phyloP scores from a whole-genome alignment of 2,329 filamentous ascomycete genomes.

The Metarhizium anisopliae region DNA sequence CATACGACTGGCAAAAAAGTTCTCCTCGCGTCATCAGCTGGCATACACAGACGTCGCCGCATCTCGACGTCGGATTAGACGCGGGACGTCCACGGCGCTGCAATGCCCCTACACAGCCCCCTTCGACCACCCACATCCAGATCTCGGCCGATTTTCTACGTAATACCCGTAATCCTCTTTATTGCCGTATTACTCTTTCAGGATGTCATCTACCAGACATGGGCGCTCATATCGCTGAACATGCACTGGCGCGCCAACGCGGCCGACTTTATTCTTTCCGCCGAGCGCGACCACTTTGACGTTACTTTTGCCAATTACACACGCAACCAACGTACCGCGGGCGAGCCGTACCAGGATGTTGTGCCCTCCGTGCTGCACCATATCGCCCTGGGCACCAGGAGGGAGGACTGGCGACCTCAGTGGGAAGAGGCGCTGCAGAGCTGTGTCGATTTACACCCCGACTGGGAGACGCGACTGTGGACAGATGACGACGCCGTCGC shows the following conservation, averaged over 20 bases:
- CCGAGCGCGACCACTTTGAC: conserved; percentile 18
- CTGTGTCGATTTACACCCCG: neutral
- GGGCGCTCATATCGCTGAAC: conserved; percentile 18
- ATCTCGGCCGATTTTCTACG: conserved; percentile 2
- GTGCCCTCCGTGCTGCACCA: neutral
- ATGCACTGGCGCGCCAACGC: conserved; percentile 14
- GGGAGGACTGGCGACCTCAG: neutral
- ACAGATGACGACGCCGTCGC: neutral
- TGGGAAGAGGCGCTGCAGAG: neutral
- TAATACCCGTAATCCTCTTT: conserved; percentile 2
- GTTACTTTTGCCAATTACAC: conserved; percentile 17
- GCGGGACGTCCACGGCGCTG: neutral
- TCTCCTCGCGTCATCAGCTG: neutral
- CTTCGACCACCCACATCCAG: neutral
- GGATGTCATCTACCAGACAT: conserved; percentile 13
- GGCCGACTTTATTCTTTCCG: conserved; percentile 18
- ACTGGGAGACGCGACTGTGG: neutral
- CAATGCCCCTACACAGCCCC: conserved; percentile 1
- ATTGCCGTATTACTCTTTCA: conserved; percentile 7
- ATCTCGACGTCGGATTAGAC: neutral
- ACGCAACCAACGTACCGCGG: neutral
- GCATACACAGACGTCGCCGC: neutral
- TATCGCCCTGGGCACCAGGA: neutral
- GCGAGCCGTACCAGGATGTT: neutral
- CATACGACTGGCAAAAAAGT: no score